Evolutionary conservation across 495 filamentous ascomycete genomes (phyloP).

Genomic region (Tuber magnatum): DNA sequence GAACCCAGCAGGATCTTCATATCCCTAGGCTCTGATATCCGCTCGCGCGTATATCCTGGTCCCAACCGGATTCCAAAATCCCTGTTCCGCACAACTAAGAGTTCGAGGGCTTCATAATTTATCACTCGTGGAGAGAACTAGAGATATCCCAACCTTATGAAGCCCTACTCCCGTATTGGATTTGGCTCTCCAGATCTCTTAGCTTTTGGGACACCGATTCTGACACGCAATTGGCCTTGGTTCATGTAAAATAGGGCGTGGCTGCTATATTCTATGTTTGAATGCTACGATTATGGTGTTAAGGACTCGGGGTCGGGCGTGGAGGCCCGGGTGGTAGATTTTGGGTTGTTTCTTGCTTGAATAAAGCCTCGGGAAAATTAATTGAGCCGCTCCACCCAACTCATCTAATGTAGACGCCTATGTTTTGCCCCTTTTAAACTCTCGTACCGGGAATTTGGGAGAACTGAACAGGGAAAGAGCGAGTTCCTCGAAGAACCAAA

Average conservation of each 20-base stretch:
- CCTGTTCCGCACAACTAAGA: neutral
- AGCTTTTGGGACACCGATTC: neutral
- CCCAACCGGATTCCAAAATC: neutral
- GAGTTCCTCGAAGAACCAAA: neutral
- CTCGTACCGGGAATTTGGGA: neutral
- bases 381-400: neutral
- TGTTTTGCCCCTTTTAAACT: neutral
- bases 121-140: neutral
- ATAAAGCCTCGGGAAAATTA: neutral
- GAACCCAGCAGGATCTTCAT: slow-evolving; percentile 24
- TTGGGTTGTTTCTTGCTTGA: neutral
- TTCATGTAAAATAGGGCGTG: neutral
- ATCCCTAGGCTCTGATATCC: neutral
- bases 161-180: neutral
- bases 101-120: neutral
- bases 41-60: slow-evolving; percentile 7
- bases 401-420: neutral
- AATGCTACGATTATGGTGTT: neutral
- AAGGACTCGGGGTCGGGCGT: neutral
- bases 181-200: neutral
- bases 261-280: neutral
- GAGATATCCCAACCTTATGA: neutral
- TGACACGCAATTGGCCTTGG: neutral
- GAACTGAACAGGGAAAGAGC: neutral
- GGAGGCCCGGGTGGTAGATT: neutral